A percentile compares a stretch with the other conserved stretches of the same genome.
Evolutionary conservation across 495 filamentous ascomycete species (phyloP).

Genomic region (Penicillium daleae): DNA sequence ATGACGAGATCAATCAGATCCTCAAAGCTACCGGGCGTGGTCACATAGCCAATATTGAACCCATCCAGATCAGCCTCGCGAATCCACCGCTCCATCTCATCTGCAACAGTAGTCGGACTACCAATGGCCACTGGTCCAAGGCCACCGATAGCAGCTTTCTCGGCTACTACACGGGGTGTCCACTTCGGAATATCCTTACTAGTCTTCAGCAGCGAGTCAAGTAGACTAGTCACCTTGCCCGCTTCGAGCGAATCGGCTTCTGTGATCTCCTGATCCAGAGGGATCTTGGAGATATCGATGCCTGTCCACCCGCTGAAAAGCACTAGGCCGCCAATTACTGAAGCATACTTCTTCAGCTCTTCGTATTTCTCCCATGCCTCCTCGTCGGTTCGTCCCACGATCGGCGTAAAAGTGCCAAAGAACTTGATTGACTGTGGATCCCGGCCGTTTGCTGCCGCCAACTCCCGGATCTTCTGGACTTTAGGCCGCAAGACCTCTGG

Average conservation of each 20-base stretch:
- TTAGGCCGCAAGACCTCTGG: slow-evolving; percentile 54
- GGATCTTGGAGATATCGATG: slow-evolving; percentile 61
- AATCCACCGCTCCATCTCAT: slow-evolving; percentile 63
- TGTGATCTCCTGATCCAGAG: slow-evolving; percentile 59
- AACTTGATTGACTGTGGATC: slow-evolving; percentile 62
- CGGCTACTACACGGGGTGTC: slow-evolving; percentile 56
- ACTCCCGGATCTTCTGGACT: slow-evolving; percentile 56
- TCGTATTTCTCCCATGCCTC: slow-evolving; percentile 58
- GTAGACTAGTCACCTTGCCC: slow-evolving; percentile 53
- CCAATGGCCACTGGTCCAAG: slow-evolving; percentile 57
- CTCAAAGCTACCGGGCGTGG: slow-evolving; percentile 63
- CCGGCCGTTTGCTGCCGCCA: slow-evolving; percentile 54
- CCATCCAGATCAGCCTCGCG: slow-evolving; percentile 63
- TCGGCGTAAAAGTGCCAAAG: slow-evolving; percentile 61
- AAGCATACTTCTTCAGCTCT: slow-evolving; percentile 55
- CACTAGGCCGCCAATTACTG: slow-evolving; percentile 58
- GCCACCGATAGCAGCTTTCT: slow-evolving; percentile 63
- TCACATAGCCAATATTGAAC: slow-evolving; percentile 59
- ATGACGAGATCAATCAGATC: slow-evolving; percentile 64
- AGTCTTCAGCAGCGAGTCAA: slow-evolving; percentile 54
- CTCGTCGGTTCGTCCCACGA: slow-evolving; percentile 60
- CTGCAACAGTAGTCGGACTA: slow-evolving; percentile 56
- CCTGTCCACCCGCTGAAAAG: slow-evolving; percentile 66
- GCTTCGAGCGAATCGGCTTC: slow-evolving; percentile 56
- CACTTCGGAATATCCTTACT: slow-evolving; percentile 54